These are phyloP conservation scores for Penicillium subrubescens DNA, from an alignment of 495 filamentous ascomycete genomes.

Conservation along the genomic window DNA sequence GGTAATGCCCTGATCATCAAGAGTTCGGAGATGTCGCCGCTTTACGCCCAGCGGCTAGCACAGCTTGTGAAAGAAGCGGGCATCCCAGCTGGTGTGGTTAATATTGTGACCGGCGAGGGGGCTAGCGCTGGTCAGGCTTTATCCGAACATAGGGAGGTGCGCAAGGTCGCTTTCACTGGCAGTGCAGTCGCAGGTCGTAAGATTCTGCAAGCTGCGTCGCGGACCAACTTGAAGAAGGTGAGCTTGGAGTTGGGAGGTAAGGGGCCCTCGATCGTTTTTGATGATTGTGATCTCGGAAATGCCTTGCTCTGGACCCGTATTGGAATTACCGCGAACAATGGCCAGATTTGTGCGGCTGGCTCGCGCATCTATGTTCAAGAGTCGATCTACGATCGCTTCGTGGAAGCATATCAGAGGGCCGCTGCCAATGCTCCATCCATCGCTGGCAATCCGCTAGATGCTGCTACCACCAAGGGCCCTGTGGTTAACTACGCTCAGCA, in stretches of 20 bases:
- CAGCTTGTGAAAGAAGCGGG: slow-evolving; percentile 82
- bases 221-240: slow-evolving; percentile 53
- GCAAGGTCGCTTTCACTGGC: slow-evolving; percentile 65
- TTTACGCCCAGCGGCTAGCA: slow-evolving; percentile 83
- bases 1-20: slow-evolving; percentile 79
- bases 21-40: slow-evolving; percentile 87
- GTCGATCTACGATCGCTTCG: slow-evolving; percentile 56
- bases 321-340: slow-evolving; percentile 52
- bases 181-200: slow-evolving; percentile 25
- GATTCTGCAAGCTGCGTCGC: slow-evolving; percentile 36
- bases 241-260: slow-evolving; percentile 52
- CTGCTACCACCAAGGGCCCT: slow-evolving; percentile 75
- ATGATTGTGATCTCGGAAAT: slow-evolving; percentile 47
- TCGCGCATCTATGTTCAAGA: slow-evolving; percentile 58
- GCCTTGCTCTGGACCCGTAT: slow-evolving; percentile 42
- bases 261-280: slow-evolving; percentile 45
- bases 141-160: slow-evolving; percentile 70
- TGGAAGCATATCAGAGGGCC: slow-evolving; percentile 27
- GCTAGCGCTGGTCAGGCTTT: slow-evolving; percentile 77
- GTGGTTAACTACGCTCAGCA: slow-evolving; percentile 80
- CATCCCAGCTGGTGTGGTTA: slow-evolving; percentile 84
- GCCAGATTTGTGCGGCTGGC: slow-evolving; percentile 57
- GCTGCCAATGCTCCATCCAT: slow-evolving; percentile 26
- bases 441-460: slow-evolving; percentile 77
- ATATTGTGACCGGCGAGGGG: slow-evolving; percentile 82